Evolutionary conservation across 208 protist genomes (phyloP), one percentile per base, ranked within the genome.

Genomic region (Naegleria gruberi): DNA sequence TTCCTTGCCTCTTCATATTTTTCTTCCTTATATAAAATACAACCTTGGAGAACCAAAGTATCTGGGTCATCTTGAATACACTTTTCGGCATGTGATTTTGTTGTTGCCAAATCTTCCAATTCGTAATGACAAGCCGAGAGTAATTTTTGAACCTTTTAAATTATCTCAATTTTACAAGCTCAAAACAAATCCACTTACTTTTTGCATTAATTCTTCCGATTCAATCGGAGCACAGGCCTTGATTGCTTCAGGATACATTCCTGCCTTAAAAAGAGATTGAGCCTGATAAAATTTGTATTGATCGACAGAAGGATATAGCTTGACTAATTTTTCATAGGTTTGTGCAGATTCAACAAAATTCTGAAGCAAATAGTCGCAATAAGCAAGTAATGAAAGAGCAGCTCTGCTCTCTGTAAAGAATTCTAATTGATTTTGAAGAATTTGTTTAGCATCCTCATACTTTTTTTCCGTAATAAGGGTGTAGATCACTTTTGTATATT

Each of bases 261-360:
- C 96, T 0, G 97, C 96, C 93, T 98, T 98, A 94, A 97, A 98
- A 2, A 98, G 94, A 0, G 96, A 92, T 92, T 99, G 97, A 10
- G 97, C 97, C 92, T 97, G 96, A 92, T 98, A 98, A 26, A 99
- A 92, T 55, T 96, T 97, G 94, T 99, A 99, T 93, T 98, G 95
- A 82, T 97, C 96, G 23, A 98, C 96, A 55, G 94, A 92, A 15
- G 97, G 97, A 93, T 95, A 98, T n/a, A 97, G 89, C 91, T 95
- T 95, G 8, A 95, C 91, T 15, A 99, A 93, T 91, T 97, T 94
- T 90, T 97, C 96, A 91, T 98, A 95, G 91, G 77, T 51, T 92
- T 83, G 43, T 8, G 97, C 95, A 7, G 97, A 93, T 88, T 94
- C 92, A 4, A 90, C 94, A 92, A 97, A 99, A 89, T 98, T 96